Conservation (phyloP, 1,284 basidiomycete genomes). For the Kwoniella shivajii region DNA sequence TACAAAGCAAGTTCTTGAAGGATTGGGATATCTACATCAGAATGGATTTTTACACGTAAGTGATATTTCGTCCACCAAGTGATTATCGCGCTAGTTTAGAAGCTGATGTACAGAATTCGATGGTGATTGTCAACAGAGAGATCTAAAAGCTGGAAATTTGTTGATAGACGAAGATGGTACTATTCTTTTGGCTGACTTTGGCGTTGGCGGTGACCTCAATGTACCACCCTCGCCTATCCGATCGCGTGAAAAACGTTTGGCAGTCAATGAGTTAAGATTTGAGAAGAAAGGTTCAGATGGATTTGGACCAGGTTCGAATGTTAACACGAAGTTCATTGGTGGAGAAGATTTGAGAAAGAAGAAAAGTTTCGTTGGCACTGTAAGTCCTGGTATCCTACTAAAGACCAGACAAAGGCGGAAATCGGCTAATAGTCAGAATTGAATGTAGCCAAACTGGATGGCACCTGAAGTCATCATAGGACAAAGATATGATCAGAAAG, state of each 20-base stretch:
- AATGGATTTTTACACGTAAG: conserved; percentile 78
- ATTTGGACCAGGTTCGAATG: conserved; percentile 1
- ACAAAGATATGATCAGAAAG: conserved; percentile 86
- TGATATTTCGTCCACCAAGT: background rate
- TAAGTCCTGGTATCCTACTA: conserved; percentile 18
- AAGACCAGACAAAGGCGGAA: background rate
- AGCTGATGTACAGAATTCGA: background rate
- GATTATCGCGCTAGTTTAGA: background rate
- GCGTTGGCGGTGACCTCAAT: conserved; percentile 61
- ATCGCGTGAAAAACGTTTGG: conserved; percentile 7
- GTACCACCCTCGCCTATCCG: conserved; percentile 20
- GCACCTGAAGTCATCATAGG: conserved; percentile 90
- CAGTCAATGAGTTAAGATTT: conserved; percentile 34
- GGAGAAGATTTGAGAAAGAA: conserved; percentile 62
- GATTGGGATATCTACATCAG: conserved; percentile 83
- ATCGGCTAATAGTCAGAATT: conserved; percentile 1
- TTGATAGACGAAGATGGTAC: conserved; percentile 75
- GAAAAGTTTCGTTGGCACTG: conserved; percentile 88
- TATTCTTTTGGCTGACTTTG: conserved; percentile 92
- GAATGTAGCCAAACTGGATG: conserved; percentile 83
- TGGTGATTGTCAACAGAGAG: conserved; percentile 32
- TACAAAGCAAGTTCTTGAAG: conserved; percentile 81
- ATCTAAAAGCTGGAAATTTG: conserved; percentile 76
- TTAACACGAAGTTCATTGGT: conserved; percentile 1
- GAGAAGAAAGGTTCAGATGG: conserved; percentile 10